Conservation (phyloP, 2,329 filamentous ascomycete genomes). For the Diaporthe sp. region DNA sequence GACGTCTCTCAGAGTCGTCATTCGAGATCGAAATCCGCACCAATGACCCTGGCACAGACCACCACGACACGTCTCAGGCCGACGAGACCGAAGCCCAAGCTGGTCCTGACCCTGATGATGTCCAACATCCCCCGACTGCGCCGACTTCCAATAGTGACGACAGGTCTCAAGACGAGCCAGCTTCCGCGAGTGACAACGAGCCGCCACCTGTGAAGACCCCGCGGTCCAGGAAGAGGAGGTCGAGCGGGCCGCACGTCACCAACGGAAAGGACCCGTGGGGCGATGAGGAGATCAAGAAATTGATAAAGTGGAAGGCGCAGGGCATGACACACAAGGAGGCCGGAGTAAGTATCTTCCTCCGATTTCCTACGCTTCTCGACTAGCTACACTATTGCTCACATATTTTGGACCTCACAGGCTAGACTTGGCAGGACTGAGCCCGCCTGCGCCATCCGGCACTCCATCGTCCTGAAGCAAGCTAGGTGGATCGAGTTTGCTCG, state of each 20-base stretch:
- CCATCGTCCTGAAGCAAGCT: background rate
- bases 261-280: conserved; percentile 21
- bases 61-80: background rate
- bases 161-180: background rate
- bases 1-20: background rate
- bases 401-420: background rate
- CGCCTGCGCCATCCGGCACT: conserved; percentile 15
- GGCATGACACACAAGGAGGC: conserved; percentile 18
- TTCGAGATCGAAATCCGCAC: background rate
- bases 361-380: no score
- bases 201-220: no score
- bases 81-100: background rate
- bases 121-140: background rate
- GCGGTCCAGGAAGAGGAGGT: background rate
- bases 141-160: background rate
- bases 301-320: conserved; percentile 14
- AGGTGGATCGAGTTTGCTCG: background rate
- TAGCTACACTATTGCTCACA: background rate
- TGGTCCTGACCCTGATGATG: background rate
- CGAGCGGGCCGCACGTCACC: background rate
- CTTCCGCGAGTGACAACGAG: background rate
- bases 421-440: conserved; percentile 13
- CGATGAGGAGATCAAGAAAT: conserved; percentile 22
- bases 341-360: conserved; percentile 12
- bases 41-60: background rate